Evolutionary conservation across 345 rosid genomes (phyloP).

Genomic region (rapeseed (Brassica napus)): DNA sequence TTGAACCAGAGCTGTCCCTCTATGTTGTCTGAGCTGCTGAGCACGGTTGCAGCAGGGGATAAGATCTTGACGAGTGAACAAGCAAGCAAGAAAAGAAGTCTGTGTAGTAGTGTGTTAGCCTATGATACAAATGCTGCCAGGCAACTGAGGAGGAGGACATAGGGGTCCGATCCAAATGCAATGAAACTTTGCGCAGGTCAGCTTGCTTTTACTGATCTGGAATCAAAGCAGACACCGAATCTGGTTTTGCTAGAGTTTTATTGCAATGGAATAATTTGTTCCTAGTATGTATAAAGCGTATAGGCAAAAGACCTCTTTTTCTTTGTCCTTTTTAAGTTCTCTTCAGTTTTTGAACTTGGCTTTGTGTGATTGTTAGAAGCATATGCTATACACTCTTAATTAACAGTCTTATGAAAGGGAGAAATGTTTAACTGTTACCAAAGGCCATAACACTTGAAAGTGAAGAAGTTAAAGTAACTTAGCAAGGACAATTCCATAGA

Average conservation of each 20-base stretch:
- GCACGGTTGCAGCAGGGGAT: conserved; percentile 68
- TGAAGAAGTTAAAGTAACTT: too few relatives aligned
- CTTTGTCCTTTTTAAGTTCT: neutral
- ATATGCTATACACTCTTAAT: neutral
- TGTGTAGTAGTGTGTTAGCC: neutral
- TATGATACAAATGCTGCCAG: neutral
- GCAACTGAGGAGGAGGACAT: neutral
- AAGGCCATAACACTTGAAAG: too few relatives aligned
- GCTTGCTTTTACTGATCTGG: neutral
- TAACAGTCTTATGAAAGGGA: too few relatives aligned
- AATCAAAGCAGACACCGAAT: neutral
- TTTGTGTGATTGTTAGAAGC: neutral
- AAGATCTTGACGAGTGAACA: conserved; percentile 35
- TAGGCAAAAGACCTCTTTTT: neutral
- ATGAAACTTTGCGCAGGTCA: neutral
- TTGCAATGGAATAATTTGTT: neutral
- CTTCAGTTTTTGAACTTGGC: neutral
- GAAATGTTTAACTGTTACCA: too few relatives aligned
- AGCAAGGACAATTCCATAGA: too few relatives aligned
- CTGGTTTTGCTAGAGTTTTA: neutral
- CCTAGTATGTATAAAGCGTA: neutral
- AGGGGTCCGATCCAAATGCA: neutral
- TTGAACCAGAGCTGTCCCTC: conserved; percentile 88
- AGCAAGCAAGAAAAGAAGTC: neutral
- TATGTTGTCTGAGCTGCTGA: conserved; percentile 76